Conservation (phyloP, 2,329 filamentous ascomycete genomes). For the Sclerotinia glacialis region DNA sequence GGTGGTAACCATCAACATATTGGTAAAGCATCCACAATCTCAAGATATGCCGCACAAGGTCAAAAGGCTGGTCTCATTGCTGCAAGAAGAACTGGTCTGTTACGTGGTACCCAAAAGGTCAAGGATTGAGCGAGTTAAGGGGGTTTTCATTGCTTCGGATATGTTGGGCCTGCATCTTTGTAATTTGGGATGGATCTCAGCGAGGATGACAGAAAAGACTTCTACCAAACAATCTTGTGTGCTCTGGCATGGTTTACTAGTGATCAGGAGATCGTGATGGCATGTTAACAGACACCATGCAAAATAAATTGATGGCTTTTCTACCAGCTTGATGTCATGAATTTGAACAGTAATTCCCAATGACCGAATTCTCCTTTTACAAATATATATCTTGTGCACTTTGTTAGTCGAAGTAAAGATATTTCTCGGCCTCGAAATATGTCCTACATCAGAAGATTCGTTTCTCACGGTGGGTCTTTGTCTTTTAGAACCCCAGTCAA, state of each 20-base stretch:
- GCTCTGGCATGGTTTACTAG: slow-evolving; percentile 20
- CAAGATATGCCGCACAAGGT: slow-evolving; percentile 93
- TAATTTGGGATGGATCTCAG: slow-evolving; percentile 39
- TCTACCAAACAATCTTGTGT: slow-evolving; percentile 25
- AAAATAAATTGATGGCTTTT: slow-evolving; percentile 23
- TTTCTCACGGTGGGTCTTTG: not conserved
- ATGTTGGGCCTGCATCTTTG: slow-evolving; percentile 40
- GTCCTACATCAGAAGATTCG: not conserved
- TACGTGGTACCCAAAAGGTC: slow-evolving; percentile 99
- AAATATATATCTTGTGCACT: not conserved
- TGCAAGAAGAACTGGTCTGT: slow-evolving; percentile 98
- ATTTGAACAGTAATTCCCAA: not conserved
- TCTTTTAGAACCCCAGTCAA: slow-evolving; percentile 24
- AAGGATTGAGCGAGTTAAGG: slow-evolving; percentile 70
- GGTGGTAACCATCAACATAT: slow-evolving; percentile 97
- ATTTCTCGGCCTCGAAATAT: not conserved
- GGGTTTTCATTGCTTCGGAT: slow-evolving; percentile 39
- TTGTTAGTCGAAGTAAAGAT: not conserved
- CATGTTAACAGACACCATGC: slow-evolving; percentile 19
- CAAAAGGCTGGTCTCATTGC: slow-evolving; percentile 99
- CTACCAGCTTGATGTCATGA: slow-evolving; percentile 1
- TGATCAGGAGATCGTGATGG: slow-evolving; percentile 24
- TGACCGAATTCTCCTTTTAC: not conserved
- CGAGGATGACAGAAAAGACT: slow-evolving; percentile 38
- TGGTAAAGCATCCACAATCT: slow-evolving; percentile 99